Base-by-base conservation (phyloP, 345 rosid species). In the Diplotaxis tenuifolia region DNA sequence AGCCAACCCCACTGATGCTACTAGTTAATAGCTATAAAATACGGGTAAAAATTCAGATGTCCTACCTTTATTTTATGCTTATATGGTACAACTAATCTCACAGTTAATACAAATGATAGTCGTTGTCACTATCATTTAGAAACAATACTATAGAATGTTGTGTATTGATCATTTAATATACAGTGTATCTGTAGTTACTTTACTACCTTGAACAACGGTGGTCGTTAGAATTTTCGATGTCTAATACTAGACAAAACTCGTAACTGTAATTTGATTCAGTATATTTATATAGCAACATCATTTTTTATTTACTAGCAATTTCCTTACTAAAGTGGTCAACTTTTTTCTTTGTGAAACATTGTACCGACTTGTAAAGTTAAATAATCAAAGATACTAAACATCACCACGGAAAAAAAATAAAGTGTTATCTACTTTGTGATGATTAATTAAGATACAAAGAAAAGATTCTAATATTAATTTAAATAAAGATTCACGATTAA, bases 311-410 rank as follows among this genome's bases (percentile, higher is more conserved):
- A 40, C 49, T 1, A 14, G 49, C 49, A 40, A 42, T 14, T 42
- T 42, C 18, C 50, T 42, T 42, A 42, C 14, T 42, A 5, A 14
- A n/a, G 14, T 40, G 12, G 47, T 40, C 47, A 40, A 40, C 18
- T 4, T n/a, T 42, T 36, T 42, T 14, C 50, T 42, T n/a, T 42
- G 18, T 42, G 50, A 42, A 42, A 67, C 27, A 19, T 61, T 52
- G 79, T 68, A n/a, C n/a, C 69, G 57, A 52, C 23, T 68, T 21
- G 40, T 42, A 62, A 62, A 75, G 74, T 55, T 36, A 4, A n/a
- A 42, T 42, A 42, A 6, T 42, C 18, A 68, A 68, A 28, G 38
- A 32, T 42, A 53, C 15, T 29, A 55, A 68, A 38, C 27, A 42
- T 23, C 57, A 42, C 7, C 36, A n/a, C n/a, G n/a, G n/a, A 42